These are phyloP conservation scores for Castanea crenata DNA, from an alignment of 306 rosid genomes.

Conservation along the genomic window DNA sequence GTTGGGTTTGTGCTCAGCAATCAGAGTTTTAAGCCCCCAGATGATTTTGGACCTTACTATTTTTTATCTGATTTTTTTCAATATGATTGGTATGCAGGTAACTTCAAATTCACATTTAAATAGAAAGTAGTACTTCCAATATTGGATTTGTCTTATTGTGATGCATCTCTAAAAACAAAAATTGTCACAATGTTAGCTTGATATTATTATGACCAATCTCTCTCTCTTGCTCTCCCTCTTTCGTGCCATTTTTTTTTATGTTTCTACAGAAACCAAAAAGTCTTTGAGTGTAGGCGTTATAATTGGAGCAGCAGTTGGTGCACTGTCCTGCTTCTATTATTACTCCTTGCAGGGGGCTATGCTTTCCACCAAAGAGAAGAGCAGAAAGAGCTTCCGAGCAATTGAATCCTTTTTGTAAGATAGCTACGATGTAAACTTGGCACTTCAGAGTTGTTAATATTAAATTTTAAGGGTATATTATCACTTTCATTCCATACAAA, in stretches of 20 bases:
- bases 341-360: constrained; percentile 47
- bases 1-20: constrained; percentile 47
- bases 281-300: constrained; percentile 37
- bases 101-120: constrained; percentile 1
- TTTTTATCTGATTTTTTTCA: background rate
- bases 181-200: background rate
- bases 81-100: constrained; percentile 36
- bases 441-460: background rate
- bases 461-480: background rate
- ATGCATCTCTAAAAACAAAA: background rate
- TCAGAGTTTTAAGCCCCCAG: constrained; percentile 45
- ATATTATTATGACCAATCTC: background rate
- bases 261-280: constrained; percentile 16
- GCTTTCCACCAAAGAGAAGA: constrained; percentile 48
- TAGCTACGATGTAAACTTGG: background rate
- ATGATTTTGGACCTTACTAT: constrained; percentile 49
- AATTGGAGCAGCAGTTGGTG: constrained; percentile 68
- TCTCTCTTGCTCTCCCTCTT: constrained; percentile 5
- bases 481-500: constrained; percentile 25
- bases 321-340: constrained; percentile 39
- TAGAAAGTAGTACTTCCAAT: background rate
- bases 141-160: background rate
- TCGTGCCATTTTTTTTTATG: constrained; percentile 9
- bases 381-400: constrained; percentile 37
- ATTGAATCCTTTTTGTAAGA: constrained; percentile 43